Evolutionary conservation across 768 basidiomycete genomes (phyloP).

Genomic region (Galerina marginata): DNA sequence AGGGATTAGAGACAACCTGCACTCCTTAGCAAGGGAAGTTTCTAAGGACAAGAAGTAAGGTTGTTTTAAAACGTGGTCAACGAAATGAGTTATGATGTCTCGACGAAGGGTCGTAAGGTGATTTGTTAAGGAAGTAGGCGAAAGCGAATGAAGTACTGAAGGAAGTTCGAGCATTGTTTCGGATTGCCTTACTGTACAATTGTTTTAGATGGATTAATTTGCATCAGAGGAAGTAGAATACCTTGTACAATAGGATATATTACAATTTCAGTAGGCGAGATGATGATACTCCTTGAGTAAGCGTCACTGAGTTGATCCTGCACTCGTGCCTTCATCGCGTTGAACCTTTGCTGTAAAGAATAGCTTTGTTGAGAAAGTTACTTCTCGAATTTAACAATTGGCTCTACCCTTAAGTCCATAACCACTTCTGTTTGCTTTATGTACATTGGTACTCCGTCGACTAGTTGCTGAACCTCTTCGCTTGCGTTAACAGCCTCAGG

Average conservation of each 20-base stretch:
- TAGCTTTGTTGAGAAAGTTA: conserved; percentile 1
- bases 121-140: conserved; percentile 54
- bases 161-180: conserved; percentile 54
- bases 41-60: conserved; percentile 48
- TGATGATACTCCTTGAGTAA: conserved; percentile 60
- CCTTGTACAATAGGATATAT: conserved; percentile 59
- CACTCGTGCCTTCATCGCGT: conserved; percentile 57
- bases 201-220: conserved; percentile 1
- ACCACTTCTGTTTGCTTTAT: conserved; percentile 58
- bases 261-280: conserved; percentile 54
- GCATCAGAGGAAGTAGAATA: conserved; percentile 15
- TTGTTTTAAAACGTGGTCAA: conserved; percentile 63
- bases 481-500: conserved; percentile 63
- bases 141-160: conserved; percentile 64
- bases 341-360: conserved; percentile 54
- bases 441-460: conserved; percentile 55
- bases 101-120: conserved; percentile 68
- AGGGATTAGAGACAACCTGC: conserved; percentile 54
- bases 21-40: conserved; percentile 41
- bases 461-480: conserved; percentile 43
- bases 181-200: conserved; percentile 59
- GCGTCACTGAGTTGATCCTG: conserved; percentile 79
- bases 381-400: not conserved
- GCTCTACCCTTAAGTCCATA: conserved; percentile 61
- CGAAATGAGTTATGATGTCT: conserved; percentile 62